Percentiles rank a stretch among this genome's conserved stretches.
phyloP scores from a whole-genome alignment of 345 rosid species.

The Eucalyptus erythrocorys region DNA sequence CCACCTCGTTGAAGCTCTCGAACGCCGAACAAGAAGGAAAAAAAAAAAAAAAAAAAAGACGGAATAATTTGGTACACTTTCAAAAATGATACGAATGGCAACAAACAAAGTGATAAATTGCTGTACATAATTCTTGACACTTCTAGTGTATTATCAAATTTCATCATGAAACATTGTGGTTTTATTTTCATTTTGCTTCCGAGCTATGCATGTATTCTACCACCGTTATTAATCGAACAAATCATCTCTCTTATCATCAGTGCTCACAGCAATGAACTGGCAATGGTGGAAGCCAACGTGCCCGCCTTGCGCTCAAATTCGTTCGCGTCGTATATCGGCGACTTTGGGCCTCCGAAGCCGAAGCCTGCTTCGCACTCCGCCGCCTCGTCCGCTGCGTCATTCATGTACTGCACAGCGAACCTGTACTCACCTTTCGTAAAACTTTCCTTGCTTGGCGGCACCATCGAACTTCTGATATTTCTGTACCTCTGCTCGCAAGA shows the following conservation, averaged over 20 bases:
- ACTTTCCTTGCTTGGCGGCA: neutral
- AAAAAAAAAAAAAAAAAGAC: too few relatives aligned
- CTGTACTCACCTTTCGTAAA: constrained; percentile 8
- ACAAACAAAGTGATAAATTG: too few relatives aligned
- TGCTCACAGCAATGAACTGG: constrained; percentile 7
- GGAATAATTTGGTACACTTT: too few relatives aligned
- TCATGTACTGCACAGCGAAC: constrained; percentile 1
- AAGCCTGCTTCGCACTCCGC: constrained; percentile 4
- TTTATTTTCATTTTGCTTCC: neutral
- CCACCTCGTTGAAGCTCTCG: neutral
- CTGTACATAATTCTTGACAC: too few relatives aligned
- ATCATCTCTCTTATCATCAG: neutral
- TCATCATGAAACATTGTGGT: neutral
- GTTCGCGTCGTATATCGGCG: constrained; percentile 10
- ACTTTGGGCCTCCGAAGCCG: neutral
- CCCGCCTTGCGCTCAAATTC: neutral
- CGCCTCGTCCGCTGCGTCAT: constrained; percentile 4
- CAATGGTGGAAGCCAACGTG: constrained; percentile 12
- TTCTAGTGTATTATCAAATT: too few relatives aligned
- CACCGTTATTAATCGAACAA: neutral
- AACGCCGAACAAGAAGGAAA: neutral
- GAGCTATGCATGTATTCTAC: neutral
- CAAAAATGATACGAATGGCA: too few relatives aligned
- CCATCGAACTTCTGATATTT: neutral
- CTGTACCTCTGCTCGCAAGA: constrained; percentile 1